phyloP scores from a whole-genome alignment of 306 rosid species.

The Medicago arabica region DNA sequence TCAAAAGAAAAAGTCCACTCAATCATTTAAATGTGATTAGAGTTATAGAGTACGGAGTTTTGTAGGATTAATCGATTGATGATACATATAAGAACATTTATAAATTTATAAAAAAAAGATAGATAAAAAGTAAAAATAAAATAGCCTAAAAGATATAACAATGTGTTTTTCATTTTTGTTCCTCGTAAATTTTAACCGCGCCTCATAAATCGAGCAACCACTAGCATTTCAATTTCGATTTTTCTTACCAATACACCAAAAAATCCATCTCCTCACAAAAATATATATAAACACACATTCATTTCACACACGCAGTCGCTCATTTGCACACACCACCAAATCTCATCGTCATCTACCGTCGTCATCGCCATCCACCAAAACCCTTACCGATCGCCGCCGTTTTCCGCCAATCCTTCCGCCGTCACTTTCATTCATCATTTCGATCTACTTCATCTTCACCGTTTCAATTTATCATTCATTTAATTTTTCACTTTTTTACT shows the following conservation, averaged over 20 bases:
- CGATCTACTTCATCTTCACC: slow-evolving; percentile 44
- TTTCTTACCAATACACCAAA: slow-evolving; percentile 13
- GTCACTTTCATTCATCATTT: slow-evolving; percentile 38
- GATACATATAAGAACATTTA: too few relatives aligned
- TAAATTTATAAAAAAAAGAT: too few relatives aligned
- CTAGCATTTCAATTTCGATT: slow-evolving; percentile 2
- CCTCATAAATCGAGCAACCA: slow-evolving; percentile 22
- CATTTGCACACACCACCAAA: slow-evolving; percentile 59
- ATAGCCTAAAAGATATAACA: too few relatives aligned
- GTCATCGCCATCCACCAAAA: slow-evolving; percentile 51
- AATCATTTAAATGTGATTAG: too few relatives aligned
- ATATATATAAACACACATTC: slow-evolving; percentile 42
- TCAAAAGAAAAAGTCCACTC: too few relatives aligned
- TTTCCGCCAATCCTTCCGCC: slow-evolving; percentile 6
- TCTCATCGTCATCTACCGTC: slow-evolving; percentile 57
- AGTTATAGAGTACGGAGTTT: too few relatives aligned
- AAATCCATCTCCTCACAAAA: too few relatives aligned
- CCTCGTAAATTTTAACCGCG: slow-evolving; percentile 8
- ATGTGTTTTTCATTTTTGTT: background rate
- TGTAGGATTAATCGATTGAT: too few relatives aligned
- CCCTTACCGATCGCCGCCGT: slow-evolving; percentile 49
- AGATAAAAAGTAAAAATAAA: too few relatives aligned
- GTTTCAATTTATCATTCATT: slow-evolving; percentile 42
- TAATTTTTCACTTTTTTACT: slow-evolving; percentile 20
- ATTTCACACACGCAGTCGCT: slow-evolving; percentile 44